These are phyloP conservation scores for Rubia balearica DNA, from an alignment of 305 asterid species.

Conservation along the genomic window DNA sequence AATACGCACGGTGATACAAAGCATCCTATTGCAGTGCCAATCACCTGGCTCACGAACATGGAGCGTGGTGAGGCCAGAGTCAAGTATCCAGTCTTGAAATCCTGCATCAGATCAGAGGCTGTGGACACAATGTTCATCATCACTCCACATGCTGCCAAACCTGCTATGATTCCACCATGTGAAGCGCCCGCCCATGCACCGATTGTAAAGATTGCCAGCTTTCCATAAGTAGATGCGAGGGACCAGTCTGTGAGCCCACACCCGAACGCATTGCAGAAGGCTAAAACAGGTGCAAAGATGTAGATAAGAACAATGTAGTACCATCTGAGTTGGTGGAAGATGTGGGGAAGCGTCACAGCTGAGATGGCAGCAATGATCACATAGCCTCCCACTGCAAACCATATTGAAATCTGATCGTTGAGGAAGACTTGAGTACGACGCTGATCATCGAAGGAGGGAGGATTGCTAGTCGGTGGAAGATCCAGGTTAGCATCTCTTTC, in stretches of 20 bases:
- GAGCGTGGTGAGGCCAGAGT: slow-evolving; percentile 50
- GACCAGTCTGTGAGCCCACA: slow-evolving; percentile 63
- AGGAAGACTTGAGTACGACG: slow-evolving; percentile 36
- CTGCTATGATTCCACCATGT: slow-evolving; percentile 51
- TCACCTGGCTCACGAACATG: slow-evolving; percentile 60
- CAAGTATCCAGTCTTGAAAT: slow-evolving; percentile 58
- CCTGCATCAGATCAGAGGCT: slow-evolving; percentile 61
- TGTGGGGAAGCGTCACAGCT: slow-evolving; percentile 29
- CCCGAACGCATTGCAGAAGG: slow-evolving; percentile 60
- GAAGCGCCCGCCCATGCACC: slow-evolving; percentile 54
- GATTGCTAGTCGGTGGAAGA: background rate
- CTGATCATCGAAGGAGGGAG: slow-evolving; percentile 29
- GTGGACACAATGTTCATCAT: slow-evolving; percentile 63
- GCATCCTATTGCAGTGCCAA: slow-evolving; percentile 57
- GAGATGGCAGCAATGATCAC: slow-evolving; percentile 33
- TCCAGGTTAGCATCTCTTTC: slow-evolving; percentile 16
- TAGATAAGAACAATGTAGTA: slow-evolving; percentile 40
- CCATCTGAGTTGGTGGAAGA: slow-evolving; percentile 53
- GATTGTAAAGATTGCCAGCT: slow-evolving; percentile 45
- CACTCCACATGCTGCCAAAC: slow-evolving; percentile 55
- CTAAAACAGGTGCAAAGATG: slow-evolving; percentile 41
- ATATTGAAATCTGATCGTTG: slow-evolving; percentile 40
- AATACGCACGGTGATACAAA: slow-evolving; percentile 44
- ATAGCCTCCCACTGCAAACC: slow-evolving; percentile 42
- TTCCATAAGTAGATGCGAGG: slow-evolving; percentile 49